Evolutionary conservation across 177 flowering plant species (phyloP), one percentile per base, ranked within the genome.

Genomic region (Vitis hybrid): DNA sequence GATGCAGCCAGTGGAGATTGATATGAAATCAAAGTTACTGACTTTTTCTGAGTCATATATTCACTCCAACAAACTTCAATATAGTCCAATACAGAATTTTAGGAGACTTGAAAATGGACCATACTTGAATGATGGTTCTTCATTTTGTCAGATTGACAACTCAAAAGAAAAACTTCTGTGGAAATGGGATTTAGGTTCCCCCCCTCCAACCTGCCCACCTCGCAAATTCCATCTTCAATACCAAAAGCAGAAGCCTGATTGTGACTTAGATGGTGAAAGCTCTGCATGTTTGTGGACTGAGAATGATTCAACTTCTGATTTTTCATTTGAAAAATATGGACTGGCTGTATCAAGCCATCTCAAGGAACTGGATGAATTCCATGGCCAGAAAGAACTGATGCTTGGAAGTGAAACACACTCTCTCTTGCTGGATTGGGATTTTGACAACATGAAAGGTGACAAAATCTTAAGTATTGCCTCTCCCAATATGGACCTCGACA

Each of bases 351-450:
- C 51, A 51, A 59, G 64, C 48, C 67, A 62, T 27, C 11, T 69
- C 14, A 52, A 62, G 55, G 66, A 75, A 58, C 56, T 61, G 50
- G 80, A 73, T 72, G 77, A 64, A 52, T 21, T 35, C 52, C 48
- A 62, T 27, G 7, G 19, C 69, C 68, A 56, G 24, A 61, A 67
- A 56, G 75, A 70, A 56, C 40, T 30, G 24, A 24, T 60, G 50
- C 48, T 62, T 24, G 64, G 30, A 65, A 71, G 68, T 32, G 74
- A 77, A 49, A 8, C 32, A 15, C 72, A 35, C 56, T 12, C 66
- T 60, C 78, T 59, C 30, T 57, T 81, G 56, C 71, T 84, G 55
- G 87, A 65, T 54, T 76, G 80, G 80, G 64, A 72, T 40, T 65
- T 52, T 30, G 56, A 19, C 50, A 66, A 24, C 52, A 62, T 2